These are phyloP conservation scores for Monilinia polystroma DNA, from an alignment of 2,329 filamentous ascomycete species.

Conservation along the genomic window DNA sequence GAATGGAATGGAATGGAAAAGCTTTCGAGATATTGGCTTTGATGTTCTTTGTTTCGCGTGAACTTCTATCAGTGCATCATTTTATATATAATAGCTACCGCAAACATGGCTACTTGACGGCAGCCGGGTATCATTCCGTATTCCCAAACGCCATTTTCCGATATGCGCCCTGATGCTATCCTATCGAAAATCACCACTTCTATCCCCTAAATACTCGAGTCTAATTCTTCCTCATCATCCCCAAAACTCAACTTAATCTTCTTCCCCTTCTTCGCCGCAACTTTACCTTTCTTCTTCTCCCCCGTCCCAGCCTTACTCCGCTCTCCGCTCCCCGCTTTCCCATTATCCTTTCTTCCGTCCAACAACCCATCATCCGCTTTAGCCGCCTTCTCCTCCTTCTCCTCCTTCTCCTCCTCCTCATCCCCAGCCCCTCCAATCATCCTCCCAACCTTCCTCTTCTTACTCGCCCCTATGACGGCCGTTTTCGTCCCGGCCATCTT, in stretches of 20 bases:
- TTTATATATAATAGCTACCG: neutral
- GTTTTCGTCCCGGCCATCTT: slow-evolving; percentile 46
- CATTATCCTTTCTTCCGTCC: neutral
- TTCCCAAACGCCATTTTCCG: neutral
- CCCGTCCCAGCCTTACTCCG: slow-evolving; percentile 8
- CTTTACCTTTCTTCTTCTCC: slow-evolving; percentile 35
- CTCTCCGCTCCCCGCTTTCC: slow-evolving; percentile 1
- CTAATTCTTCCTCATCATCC: slow-evolving; percentile 50
- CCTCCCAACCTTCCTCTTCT: slow-evolving; percentile 57
- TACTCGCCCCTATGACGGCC: slow-evolving; percentile 47
- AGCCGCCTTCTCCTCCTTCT: neutral
- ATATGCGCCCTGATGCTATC: neutral
- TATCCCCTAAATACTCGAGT: neutral
- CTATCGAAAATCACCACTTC: neutral
- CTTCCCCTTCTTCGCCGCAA: slow-evolving; percentile 45
- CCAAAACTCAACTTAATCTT: slow-evolving; percentile 70
- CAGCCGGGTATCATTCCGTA: slow-evolving; percentile 18
- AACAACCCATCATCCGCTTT: neutral
- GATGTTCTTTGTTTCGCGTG: no score
- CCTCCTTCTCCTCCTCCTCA: slow-evolving; percentile 9
- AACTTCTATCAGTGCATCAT: neutral
- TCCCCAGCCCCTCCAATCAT: slow-evolving; percentile 45
- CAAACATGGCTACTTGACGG: neutral
- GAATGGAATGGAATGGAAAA: neutral
- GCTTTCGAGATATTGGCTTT: neutral